A percentile compares a stretch with the other conserved stretches of the same genome.
Conservation (phyloP, 148 eudicot genomes). For the Vaccinium myrtillus region DNA sequence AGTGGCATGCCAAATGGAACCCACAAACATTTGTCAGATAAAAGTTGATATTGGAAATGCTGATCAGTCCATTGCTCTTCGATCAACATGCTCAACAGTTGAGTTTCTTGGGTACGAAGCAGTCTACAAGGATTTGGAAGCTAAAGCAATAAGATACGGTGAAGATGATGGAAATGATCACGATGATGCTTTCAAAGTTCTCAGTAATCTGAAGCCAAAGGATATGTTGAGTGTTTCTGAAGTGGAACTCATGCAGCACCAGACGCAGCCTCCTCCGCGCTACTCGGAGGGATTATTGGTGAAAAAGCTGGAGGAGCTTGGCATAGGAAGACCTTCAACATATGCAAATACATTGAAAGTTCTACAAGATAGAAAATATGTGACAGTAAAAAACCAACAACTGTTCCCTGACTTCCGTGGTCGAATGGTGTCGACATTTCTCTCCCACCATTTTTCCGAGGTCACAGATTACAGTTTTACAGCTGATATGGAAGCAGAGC, state of each 20-base stretch:
- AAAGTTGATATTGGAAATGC: conserved; percentile 71
- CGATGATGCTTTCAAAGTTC: conserved; percentile 41
- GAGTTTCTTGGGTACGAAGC: conserved; percentile 74
- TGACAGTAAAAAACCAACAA: conserved; percentile 57
- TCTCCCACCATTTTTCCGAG: conserved; percentile 82
- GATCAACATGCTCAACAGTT: conserved; percentile 62
- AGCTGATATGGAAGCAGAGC: conserved; percentile 96
- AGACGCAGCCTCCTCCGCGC: conserved; percentile 82
- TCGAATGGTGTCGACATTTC: conserved; percentile 94
- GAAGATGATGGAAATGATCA: conserved; percentile 49
- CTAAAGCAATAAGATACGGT: conserved; percentile 37
- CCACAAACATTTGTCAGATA: conserved; percentile 58
- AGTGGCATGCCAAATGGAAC: conserved; percentile 95
- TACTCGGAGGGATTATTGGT: conserved; percentile 83
- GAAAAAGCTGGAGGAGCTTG: conserved; percentile 93
- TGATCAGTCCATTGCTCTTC: conserved; percentile 54
- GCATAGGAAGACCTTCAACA: conserved; percentile 97
- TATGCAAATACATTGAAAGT: conserved; percentile 85
- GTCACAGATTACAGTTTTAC: conserved; percentile 92
- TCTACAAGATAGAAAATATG: conserved; percentile 83
- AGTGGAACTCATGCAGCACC: conserved; percentile 67
- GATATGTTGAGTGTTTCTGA: conserved; percentile 51
- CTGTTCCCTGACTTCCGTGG: conserved; percentile 92
- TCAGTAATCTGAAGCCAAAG: conserved; percentile 52
- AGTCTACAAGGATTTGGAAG: conserved; percentile 69